These are phyloP conservation scores for Aegilops sharonensis DNA, from an alignment of 176 grass and related monocot genomes.

Conservation along the genomic window DNA sequence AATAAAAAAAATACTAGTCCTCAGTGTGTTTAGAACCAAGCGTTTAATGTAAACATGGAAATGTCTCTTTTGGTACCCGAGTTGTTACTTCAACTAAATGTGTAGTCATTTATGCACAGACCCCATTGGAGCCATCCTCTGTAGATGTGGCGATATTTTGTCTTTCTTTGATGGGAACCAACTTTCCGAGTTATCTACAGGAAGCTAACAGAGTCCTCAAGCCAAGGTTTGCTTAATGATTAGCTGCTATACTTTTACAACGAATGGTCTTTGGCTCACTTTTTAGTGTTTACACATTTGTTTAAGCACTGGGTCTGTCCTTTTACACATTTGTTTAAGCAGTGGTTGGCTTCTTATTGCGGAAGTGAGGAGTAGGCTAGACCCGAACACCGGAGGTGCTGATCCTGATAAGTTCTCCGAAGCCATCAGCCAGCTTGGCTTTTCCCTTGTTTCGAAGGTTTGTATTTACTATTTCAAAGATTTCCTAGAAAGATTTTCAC, in stretches of 20 bases:
- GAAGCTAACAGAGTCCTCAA: conserved; percentile 93
- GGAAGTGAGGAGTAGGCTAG: conserved; percentile 92
- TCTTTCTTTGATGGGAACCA: conserved; percentile 93
- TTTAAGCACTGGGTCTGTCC: conserved; percentile 49
- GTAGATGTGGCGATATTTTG: conserved; percentile 96
- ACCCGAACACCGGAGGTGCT: conserved; percentile 84
- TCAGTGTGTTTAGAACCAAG: not conserved
- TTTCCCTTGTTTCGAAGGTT: conserved; percentile 79
- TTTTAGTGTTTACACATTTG: conserved; percentile 14
- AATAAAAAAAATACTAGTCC: not conserved
- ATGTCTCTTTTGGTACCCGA: not conserved
- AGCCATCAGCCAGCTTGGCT: conserved; percentile 79
- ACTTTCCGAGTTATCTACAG: conserved; percentile 72
- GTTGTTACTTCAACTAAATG: conserved; percentile 25
- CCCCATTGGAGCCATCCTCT: conserved; percentile 68
- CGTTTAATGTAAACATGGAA: conserved; percentile 10
- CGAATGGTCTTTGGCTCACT: not conserved
- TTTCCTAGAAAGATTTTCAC: conserved; percentile 22
- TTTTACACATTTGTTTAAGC: conserved; percentile 33
- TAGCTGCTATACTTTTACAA: conserved; percentile 8
- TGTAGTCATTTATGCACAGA: conserved; percentile 51
- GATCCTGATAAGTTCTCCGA: conserved; percentile 79
- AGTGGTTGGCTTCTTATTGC: conserved; percentile 97
- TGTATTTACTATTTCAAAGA: conserved; percentile 1
- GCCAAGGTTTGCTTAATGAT: conserved; percentile 53